Conservation (phyloP, 179 eudicot genomes). For the Silene coronaria region DNA sequence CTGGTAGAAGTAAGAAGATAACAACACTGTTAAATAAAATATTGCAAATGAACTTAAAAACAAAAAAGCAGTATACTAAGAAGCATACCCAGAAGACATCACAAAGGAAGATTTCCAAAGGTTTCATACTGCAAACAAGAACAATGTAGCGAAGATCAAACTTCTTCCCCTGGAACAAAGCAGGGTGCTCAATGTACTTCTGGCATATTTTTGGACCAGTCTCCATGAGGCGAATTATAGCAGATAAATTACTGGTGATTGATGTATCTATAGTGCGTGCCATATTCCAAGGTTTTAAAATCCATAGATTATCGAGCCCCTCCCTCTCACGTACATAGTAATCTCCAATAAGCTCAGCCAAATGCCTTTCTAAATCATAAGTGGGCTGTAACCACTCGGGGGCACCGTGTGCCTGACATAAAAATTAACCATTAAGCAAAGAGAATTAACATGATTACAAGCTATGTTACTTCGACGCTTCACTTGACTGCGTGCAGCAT, state of each 20-base stretch:
- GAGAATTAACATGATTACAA: not conserved
- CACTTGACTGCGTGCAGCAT: not conserved
- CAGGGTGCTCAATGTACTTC: constrained; percentile 91
- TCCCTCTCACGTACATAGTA: constrained; percentile 61
- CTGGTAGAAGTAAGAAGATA: constrained; percentile 34
- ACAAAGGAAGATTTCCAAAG: constrained; percentile 76
- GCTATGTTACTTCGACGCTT: not conserved
- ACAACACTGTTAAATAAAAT: not conserved
- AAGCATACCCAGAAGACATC: constrained; percentile 85
- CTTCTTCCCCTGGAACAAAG: constrained; percentile 78
- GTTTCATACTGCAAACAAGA: constrained; percentile 81
- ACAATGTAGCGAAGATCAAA: constrained; percentile 93
- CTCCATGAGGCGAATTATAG: constrained; percentile 94
- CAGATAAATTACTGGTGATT: constrained; percentile 69
- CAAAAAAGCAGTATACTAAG: not conserved
- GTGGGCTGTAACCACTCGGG: constrained; percentile 94
- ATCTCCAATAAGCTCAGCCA: constrained; percentile 81
- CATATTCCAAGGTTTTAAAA: constrained; percentile 99
- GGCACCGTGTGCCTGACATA: constrained; percentile 68
- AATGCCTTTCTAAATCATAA: constrained; percentile 85
- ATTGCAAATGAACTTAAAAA: not conserved
- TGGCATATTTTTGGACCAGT: constrained; percentile 98
- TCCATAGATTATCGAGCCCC: constrained; percentile 81
- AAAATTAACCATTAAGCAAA: constrained; percentile 9
- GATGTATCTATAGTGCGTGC: constrained; percentile 97